Evolutionary conservation across 2,329 filamentous ascomycete species (phyloP), one percentile per base, ranked within the genome.

Genomic region (Phialophora macrospora): DNA sequence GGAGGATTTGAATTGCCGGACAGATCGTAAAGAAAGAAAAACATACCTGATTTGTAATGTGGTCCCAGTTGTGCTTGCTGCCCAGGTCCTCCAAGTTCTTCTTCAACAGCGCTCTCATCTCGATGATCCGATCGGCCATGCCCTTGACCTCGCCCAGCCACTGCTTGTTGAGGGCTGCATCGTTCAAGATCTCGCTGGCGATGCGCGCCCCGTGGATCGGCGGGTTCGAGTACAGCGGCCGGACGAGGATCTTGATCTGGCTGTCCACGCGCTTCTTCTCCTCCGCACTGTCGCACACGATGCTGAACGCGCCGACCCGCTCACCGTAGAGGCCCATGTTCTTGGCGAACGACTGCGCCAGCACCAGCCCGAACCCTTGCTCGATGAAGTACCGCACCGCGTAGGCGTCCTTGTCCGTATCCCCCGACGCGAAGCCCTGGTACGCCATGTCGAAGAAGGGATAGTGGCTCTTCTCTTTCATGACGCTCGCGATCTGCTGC

Each of bases 241-340:
- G 93, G 73, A 98, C 92, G 73, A 99, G 86, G 77, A 98, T 98
- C 87, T 98, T 98, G 86, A 99, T 84, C 84, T 99, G 95, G 34
- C 93, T 97, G 79, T 97, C 94, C 75, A 99, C 88, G 71, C 92
- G 92, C 84, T 93, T 93, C 87, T 93, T 94, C 87, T 98, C 94
- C 73, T 93, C 93, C 70, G 88, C 85, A 49, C 91, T 89, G 73
- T 88, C 89, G 77, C 90, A 91, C 74, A 97, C 90, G 72, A 98
- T 86, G 74, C 93, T 97, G 87, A 99, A 98, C 71, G 93, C 93
- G 76, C 95, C 95, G 67, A 96, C 92, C 82, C 95, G 94, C 86
- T 99, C 95, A 77, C 95, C 95, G 78, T 99, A 98, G 69, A 99
- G 91, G 82, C 95, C 95, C 94, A 99, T 98, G 87, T 99, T 99